Percentiles rank a stretch among this genome's conserved stretches.
Evolutionary conservation across 1,284 basidiomycete genomes (phyloP).

Genomic region (Heimioporus retisporus): DNA sequence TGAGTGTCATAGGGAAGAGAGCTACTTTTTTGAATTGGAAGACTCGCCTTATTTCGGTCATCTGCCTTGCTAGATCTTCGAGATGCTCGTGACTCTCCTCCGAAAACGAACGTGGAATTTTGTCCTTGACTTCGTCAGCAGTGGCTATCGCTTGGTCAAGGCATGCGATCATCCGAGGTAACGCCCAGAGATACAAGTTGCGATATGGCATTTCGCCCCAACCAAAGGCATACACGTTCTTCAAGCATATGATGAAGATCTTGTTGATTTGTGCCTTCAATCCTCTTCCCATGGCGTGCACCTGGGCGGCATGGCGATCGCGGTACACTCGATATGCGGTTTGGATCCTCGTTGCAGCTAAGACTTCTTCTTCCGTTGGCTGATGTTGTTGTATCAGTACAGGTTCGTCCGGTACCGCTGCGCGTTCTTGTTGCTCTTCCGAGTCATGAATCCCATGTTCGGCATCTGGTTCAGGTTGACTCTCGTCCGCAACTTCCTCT

Average conservation of each 20-base stretch:
- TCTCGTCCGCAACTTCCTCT: slow-evolving; percentile 2
- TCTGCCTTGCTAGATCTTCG: slow-evolving; percentile 46
- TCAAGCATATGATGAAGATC: slow-evolving; percentile 47
- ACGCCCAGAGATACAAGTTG: slow-evolving; percentile 57
- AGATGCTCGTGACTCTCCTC: slow-evolving; percentile 42
- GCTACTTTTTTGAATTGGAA: neutral
- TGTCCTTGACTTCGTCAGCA: slow-evolving; percentile 43
- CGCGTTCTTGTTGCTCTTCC: slow-evolving; percentile 27
- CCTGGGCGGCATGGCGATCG: slow-evolving; percentile 27
- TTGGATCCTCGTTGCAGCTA: slow-evolving; percentile 30
- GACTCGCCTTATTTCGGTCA: slow-evolving; percentile 44
- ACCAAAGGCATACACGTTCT: slow-evolving; percentile 41
- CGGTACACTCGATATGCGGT: slow-evolving; percentile 36
- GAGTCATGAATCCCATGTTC: slow-evolving; percentile 27
- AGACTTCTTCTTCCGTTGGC: slow-evolving; percentile 30
- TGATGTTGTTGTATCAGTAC: slow-evolving; percentile 26
- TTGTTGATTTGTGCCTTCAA: slow-evolving; percentile 35
- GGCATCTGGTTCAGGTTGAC: slow-evolving; percentile 10
- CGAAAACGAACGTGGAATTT: slow-evolving; percentile 45
- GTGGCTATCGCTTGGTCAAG: slow-evolving; percentile 49
- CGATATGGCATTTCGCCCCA: slow-evolving; percentile 52
- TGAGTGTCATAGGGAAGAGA: neutral
- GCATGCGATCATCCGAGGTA: slow-evolving; percentile 59
- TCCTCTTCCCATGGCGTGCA: slow-evolving; percentile 39
- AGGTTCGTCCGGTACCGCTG: slow-evolving; percentile 13